phyloP scores from a whole-genome alignment of 495 filamentous ascomycete species.

The Aspergillus mulundensis region DNA sequence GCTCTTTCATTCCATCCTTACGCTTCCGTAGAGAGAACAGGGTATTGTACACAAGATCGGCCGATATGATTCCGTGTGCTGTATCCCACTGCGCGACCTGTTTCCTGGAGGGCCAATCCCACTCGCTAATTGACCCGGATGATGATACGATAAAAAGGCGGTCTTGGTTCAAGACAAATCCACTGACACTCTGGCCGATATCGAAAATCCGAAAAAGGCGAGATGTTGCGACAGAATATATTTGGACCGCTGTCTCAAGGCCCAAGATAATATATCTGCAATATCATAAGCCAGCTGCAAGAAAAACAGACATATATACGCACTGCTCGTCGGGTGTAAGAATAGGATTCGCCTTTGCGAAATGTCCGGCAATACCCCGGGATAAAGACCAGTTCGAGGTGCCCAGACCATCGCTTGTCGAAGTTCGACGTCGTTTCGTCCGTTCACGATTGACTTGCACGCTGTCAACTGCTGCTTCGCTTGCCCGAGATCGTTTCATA shows the following conservation, averaged over 20 bases:
- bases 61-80: constrained; percentile 19
- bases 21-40: constrained; percentile 21
- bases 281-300: constrained; percentile 21
- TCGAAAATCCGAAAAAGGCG: constrained; percentile 63
- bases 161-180: constrained; percentile 51
- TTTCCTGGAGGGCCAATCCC: constrained; percentile 69
- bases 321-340: constrained; percentile 81
- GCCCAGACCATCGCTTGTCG: constrained; percentile 3
- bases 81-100: constrained; percentile 46
- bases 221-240: constrained; percentile 78
- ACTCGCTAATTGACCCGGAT: constrained; percentile 60
- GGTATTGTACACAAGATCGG: constrained; percentile 17
- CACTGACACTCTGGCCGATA: constrained; percentile 29
- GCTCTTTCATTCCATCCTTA: constrained; percentile 31
- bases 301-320: too few relatives aligned
- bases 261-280: constrained; percentile 66
- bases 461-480: constrained; percentile 26
- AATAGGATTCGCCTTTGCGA: constrained; percentile 64
- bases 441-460: constrained; percentile 22
- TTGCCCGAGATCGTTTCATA: constrained; percentile 35
- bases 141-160: constrained; percentile 67
- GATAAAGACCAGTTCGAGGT: constrained; percentile 29
- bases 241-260: constrained; percentile 59
- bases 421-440: constrained; percentile 34
- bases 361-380: constrained; percentile 31